Evolutionary conservation across 2,329 filamentous ascomycete species (phyloP), one percentile per base, ranked within the genome.

Genomic region (Fusarium luffae): DNA sequence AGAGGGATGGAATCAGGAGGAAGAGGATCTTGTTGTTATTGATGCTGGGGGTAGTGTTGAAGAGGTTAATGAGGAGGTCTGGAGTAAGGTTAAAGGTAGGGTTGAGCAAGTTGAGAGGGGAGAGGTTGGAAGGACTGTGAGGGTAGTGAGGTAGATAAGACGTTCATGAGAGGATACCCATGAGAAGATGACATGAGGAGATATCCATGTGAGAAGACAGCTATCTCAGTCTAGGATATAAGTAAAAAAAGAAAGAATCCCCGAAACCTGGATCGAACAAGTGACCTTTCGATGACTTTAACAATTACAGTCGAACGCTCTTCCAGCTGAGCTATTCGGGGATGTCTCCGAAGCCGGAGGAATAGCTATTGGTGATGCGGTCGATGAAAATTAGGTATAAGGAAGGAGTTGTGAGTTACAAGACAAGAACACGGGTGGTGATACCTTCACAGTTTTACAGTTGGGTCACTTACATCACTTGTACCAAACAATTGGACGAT

Each of bases 31-130:
- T 44, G 79, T 83, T 42, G 84, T 89, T 7, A 80, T 88, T 12
- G 84, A 88, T 74, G 88, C 87, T 3, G 84, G 85, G 0, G 77
- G 82, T 3, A 83, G 79, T 4, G 82, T 88, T 2, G 87, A 89
- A 49, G 88, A 85, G 62, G 87, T 91, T 9, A 83, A 83, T 8
- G 84, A 85, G 59, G 82, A 82, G 72, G 81, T 91, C 25, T 89
- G 87, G 88, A 78, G 76, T 43, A 81, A 83, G 66, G 85, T 87
- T 1, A 72, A 75, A 71, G 77, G 74, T n/a, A 80, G 82, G 59
- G 74, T 89, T 13, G 82, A 83, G 56, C 78, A 79, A 25, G 85
- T 87, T 16, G 84, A 85, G 68, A 80, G 80, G 55, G 85, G 86
- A 0, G 83, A 85, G 72, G 73, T 84, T 19, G 85, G 85, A 2